Conservation (phyloP, 345 rosid genomes). For the Eucalyptus albens region DNA sequence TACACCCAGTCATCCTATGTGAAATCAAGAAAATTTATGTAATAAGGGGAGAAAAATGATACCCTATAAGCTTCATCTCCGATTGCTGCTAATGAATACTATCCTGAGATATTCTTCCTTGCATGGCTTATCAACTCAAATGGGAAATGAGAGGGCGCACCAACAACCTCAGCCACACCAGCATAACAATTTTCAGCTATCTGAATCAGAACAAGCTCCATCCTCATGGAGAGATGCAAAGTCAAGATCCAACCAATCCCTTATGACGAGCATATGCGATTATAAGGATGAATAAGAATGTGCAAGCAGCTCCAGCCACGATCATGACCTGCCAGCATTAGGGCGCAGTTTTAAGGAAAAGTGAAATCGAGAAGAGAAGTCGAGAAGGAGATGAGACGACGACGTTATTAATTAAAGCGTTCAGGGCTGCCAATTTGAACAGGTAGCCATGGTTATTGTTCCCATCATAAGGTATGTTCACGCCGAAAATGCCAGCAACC, state of each 20-base stretch:
- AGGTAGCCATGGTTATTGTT: slow-evolving; percentile 49
- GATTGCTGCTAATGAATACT: neutral
- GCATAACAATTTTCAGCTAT: neutral
- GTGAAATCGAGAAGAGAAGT: neutral
- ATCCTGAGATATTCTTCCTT: neutral
- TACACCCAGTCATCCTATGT: neutral
- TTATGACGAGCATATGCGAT: slow-evolving; percentile 79
- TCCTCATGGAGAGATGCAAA: neutral
- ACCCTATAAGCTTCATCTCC: neutral
- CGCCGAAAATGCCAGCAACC: slow-evolving; percentile 76
- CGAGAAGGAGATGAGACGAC: neutral
- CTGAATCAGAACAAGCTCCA: neutral
- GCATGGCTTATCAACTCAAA: neutral
- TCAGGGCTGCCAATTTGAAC: slow-evolving; percentile 57
- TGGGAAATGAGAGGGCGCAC: neutral
- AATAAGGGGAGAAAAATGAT: neutral
- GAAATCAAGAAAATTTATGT: neutral
- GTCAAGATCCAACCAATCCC: slow-evolving; percentile 82
- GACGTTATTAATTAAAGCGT: neutral
- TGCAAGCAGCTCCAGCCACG: slow-evolving; percentile 21
- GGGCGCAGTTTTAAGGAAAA: neutral
- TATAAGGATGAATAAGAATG: slow-evolving; percentile 29
- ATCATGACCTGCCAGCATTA: slow-evolving; percentile 46
- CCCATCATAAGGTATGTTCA: slow-evolving; percentile 94
- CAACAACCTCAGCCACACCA: neutral